Base-by-base conservation (phyloP, 1,284 basidiomycete species). In the Cutaneotrichosporon mucoides region DNA sequence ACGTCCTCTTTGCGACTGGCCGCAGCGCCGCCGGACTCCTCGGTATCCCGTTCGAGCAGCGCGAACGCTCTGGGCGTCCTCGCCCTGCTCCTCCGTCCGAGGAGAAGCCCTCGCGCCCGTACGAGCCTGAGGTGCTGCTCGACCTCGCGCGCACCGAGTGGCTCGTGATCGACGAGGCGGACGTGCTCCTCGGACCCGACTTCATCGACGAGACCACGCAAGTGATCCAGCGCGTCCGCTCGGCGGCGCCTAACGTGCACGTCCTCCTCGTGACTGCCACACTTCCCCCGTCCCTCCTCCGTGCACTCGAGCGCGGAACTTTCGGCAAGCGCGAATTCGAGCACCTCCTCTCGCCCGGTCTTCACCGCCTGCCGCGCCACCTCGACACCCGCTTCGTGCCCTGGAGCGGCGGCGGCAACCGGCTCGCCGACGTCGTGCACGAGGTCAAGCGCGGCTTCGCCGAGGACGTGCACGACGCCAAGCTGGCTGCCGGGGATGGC, bases 81-180 rank as follows among this genome's bases (percentile, higher is more conserved):
- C 24, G 35, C 57, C 47, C 47, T 2, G 10, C 5, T 1, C 43
- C 43, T 24, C 16, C 24, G 34, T 40, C 57, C n/a, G 61, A 56
- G 45, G 54, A 37, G 5, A 52, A 43, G 44, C 15, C 13, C 6
- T n/a, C 38, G 36, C 38, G 55, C 37, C 46, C 46, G 41, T 34
- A 45, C 4, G 36, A 33, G 43, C 24, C 12, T 50, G 44, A 55
- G 36, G 42, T 52, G 24, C 15, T 35, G 7, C 52, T 61, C n/a
- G 53, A 61, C 45, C 40, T 59, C 8, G 36, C 24, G 57, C 64
- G 59, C 48, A 79, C 92, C 0, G 88, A 92, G 68, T 93, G 90
- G 89, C 84, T 94, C 6, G 82, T 92, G 1, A 80, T 93, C 3
- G 91, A 94, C 65, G 91, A 95, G 72, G 90, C 92, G 0, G 91